These are phyloP conservation scores for Jatropha podagrica DNA, from an alignment of 441 rosid species.

Conservation along the genomic window DNA sequence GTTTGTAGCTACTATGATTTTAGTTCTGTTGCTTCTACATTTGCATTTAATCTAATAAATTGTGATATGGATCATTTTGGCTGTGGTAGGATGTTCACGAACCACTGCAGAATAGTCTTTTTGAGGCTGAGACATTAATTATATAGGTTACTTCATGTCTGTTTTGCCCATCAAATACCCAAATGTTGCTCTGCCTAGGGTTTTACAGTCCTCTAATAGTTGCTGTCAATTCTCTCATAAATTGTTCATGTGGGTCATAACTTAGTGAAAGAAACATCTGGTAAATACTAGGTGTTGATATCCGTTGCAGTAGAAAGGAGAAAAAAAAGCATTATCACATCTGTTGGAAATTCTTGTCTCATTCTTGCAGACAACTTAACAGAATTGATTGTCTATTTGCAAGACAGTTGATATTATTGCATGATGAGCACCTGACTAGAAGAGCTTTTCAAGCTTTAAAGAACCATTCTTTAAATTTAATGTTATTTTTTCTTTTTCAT, in stretches of 20 bases:
- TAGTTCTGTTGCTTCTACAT: conserved; percentile 17
- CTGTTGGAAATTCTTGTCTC: not conserved
- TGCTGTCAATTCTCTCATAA: not conserved
- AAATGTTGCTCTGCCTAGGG: not conserved
- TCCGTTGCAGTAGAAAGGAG: not conserved
- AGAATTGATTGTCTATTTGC: not conserved
- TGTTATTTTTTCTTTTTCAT: not conserved
- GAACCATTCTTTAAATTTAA: too few relatives aligned
- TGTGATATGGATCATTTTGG: not conserved
- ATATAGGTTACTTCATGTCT: not conserved
- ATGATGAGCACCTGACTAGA: not conserved
- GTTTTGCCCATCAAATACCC: not conserved
- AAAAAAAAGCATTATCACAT: not conserved
- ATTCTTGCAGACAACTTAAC: not conserved
- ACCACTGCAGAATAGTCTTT: conserved; percentile 1
- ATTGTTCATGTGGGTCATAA: not conserved
- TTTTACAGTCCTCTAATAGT: not conserved
- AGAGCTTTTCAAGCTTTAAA: not conserved
- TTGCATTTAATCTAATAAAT: not conserved
- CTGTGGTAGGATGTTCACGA: conserved; percentile 3
- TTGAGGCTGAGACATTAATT: not conserved
- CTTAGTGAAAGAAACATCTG: not conserved
- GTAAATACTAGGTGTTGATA: not conserved
- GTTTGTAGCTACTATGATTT: conserved; percentile 34
- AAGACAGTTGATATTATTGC: not conserved